Conservation (phyloP, 306 rosid genomes). For the Dalbergia oliveri region DNA sequence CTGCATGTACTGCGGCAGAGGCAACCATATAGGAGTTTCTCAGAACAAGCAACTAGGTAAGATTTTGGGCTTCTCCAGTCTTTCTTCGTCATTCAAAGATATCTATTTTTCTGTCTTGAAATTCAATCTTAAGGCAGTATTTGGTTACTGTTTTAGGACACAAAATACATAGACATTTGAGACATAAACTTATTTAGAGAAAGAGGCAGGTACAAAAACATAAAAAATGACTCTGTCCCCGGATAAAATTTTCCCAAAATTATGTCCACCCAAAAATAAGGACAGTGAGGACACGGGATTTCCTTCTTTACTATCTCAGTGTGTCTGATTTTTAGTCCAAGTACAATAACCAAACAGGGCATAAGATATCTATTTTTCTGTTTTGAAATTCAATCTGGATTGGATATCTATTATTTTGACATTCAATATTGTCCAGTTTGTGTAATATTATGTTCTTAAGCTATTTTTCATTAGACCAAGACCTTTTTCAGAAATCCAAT, state of each 20-base stretch:
- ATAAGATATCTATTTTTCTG: too few species aligned
- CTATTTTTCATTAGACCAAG: not conserved
- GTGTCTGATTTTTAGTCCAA: too few species aligned
- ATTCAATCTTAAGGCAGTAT: not conserved
- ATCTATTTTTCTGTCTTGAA: conserved; percentile 19
- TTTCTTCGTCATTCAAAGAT: conserved; percentile 24
- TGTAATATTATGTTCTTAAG: not conserved
- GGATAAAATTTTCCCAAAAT: too few species aligned
- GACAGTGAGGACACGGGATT: too few species aligned
- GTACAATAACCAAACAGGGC: too few species aligned
- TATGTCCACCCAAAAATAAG: too few species aligned
- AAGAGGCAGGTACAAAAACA: too few species aligned
- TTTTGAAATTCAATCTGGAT: not conserved
- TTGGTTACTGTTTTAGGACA: too few species aligned
- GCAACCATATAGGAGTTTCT: conserved; percentile 80
- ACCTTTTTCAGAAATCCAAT: conserved; percentile 9
- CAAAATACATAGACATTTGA: too few species aligned
- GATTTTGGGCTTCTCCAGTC: conserved; percentile 21
- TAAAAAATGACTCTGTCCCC: too few species aligned
- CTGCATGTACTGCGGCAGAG: conserved; percentile 93
- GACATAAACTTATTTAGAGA: too few species aligned
- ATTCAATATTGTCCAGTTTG: conserved; percentile 14
- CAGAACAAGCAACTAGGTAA: conserved; percentile 93
- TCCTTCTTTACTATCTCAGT: too few species aligned
- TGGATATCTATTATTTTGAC: conserved; percentile 8